Evolutionary conservation across 2,329 filamentous ascomycete genomes (phyloP), one percentile per base, ranked within the genome.

Genomic region (Aureobasidium leucospermi): DNA sequence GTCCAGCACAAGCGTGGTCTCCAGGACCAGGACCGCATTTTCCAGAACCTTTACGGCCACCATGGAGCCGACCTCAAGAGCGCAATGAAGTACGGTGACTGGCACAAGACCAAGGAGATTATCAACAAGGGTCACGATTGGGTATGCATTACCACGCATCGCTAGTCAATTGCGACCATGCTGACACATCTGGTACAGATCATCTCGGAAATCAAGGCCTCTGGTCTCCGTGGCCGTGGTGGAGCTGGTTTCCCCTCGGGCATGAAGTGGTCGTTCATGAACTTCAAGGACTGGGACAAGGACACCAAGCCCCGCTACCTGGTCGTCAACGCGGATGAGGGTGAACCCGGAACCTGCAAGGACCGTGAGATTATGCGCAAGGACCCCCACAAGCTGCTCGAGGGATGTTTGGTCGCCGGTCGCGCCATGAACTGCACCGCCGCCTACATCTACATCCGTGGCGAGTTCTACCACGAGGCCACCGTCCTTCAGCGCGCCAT

Each of bases 201-300:
- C 75, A 97, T 99, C 71, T 87, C 88, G 67, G 94, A 99, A 78
- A 85, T 99, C 78, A 99, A 99, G 83, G 85, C 92, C 31, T 99
- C 94, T 11, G 94, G 94, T 69, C 85, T 99, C 64, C 86, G 94
- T 76, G 94, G 94, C 69, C 89, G 94, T 79, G 94, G 94, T 77
- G 94, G 94, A 78, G 94, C 94, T 76, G 94, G 94, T 71, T 99
- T 99, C 76, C 94, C 94, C 63, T 97, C 93, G 41, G 94, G 94
- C 64, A 80, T 99, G 81, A 99, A 99, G 92, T 99, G 94, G 89
- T 96, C 92, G 52, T 99, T 99, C 78, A 99, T 99, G 94, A 99
- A 99, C 82, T 92, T 93, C 82, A 96, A 96, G 79, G 94, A 91
- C 70, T 99, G 94, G 94, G 93, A 99, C 70, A 96, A 99, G 79